Conservation (phyloP, 768 basidiomycete species). For the Suillus cothurnatus region DNA sequence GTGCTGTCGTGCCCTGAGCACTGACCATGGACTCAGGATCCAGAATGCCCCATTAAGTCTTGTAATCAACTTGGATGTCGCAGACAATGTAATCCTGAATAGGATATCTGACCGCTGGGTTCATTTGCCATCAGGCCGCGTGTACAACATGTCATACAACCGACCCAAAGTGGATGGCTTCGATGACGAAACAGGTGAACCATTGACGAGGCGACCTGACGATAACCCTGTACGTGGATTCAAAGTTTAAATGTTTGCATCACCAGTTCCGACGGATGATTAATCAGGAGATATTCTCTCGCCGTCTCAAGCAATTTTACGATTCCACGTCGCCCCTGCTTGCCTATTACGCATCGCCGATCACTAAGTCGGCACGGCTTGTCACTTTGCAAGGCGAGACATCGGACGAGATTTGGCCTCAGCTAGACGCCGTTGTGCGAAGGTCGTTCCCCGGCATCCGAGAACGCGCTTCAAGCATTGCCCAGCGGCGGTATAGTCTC, state of each 20-base stretch:
- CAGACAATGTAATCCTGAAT: conserved; percentile 80
- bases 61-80: conserved; percentile 86
- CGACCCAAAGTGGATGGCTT: conserved; percentile 75
- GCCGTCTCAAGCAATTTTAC: conserved; percentile 77
- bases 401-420: conserved; percentile 90
- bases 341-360: conserved; percentile 56
- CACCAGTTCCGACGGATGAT: conserved; percentile 10
- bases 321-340: conserved; percentile 81
- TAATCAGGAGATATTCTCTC: conserved; percentile 72
- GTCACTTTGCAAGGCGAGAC: conserved; percentile 70
- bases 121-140: conserved; percentile 83
- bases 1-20: neutral
- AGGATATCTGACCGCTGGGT: conserved; percentile 92
- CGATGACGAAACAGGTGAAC: conserved; percentile 88
- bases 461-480: conserved; percentile 46
- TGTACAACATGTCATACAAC: conserved; percentile 91
- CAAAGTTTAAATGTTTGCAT: neutral
- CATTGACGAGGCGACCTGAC: conserved; percentile 84
- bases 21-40: conserved; percentile 42
- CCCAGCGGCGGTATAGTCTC: conserved; percentile 51
- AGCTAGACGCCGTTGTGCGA: conserved; percentile 64
- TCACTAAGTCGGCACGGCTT: conserved; percentile 43
- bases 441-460: conserved; percentile 59
- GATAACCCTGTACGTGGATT: conserved; percentile 74
- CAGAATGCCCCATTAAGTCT: conserved; percentile 71